Evolutionary conservation across 2,329 filamentous ascomycete genomes (phyloP).

Genomic region (Teratosphaeria epicoccoides): DNA sequence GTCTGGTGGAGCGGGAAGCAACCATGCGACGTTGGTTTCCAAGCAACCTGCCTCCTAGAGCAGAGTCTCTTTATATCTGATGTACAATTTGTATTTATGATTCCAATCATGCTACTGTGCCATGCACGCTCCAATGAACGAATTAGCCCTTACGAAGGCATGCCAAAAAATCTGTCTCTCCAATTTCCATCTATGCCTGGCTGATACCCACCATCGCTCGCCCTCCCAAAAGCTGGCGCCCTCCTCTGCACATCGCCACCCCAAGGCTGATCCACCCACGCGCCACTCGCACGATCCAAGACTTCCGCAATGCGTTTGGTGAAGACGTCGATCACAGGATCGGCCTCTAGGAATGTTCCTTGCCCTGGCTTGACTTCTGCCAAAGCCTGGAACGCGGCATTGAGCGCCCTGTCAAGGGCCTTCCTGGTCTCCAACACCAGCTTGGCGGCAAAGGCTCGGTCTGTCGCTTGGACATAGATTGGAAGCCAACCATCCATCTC

Average conservation of each 20-base stretch:
- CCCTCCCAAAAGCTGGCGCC: background rate
- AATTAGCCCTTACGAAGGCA: background rate
- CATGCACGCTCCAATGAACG: background rate
- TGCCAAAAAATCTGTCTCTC: background rate
- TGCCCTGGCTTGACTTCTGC: conserved; percentile 1
- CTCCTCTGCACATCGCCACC: background rate
- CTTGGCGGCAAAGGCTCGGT: conserved; percentile 14
- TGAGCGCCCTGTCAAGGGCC: conserved; percentile 24
- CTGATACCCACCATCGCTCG: background rate
- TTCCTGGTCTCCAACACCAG: conserved; percentile 28
- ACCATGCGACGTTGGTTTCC: background rate
- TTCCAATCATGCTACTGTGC: background rate
- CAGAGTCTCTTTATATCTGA: background rate
- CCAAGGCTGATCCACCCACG: background rate
- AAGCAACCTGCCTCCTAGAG: background rate
- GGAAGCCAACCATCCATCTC: conserved; percentile 29
- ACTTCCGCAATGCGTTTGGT: conserved; percentile 11
- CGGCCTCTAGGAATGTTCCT: conserved; percentile 7
- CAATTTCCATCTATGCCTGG: background rate
- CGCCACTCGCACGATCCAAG: conserved; percentile 7
- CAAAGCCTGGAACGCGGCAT: conserved; percentile 17
- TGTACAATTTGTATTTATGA: background rate
- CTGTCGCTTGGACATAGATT: conserved; percentile 17
- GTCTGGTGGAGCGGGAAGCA: background rate
- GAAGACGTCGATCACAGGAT: conserved; percentile 14